These are phyloP conservation scores for Cyberlindnera suaveolens DNA, from an alignment of 805 yeast species.

Conservation along the genomic window DNA sequence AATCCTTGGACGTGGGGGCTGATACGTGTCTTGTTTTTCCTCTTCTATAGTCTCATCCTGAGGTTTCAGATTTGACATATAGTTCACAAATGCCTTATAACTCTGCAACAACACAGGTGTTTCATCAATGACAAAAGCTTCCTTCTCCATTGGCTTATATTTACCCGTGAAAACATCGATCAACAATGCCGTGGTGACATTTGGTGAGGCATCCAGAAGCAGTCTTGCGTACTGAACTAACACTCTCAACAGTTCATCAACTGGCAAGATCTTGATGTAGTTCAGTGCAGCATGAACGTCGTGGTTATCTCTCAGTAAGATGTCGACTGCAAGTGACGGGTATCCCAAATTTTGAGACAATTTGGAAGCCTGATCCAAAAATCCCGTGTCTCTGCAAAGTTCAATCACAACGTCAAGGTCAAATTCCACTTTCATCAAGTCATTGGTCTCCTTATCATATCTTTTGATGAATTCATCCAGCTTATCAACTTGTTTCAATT, in stretches of 20 bases:
- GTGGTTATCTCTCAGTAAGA: constrained; percentile 58
- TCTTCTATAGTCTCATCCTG: constrained; percentile 10
- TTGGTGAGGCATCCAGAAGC: constrained; percentile 62
- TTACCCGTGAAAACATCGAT: constrained; percentile 88
- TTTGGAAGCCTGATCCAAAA: constrained; percentile 56
- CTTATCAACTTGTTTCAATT: constrained; percentile 55
- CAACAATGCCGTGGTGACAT: constrained; percentile 73
- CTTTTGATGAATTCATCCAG: constrained; percentile 50
- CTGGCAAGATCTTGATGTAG: constrained; percentile 60
- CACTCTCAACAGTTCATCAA: constrained; percentile 72
- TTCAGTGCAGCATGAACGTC: constrained; percentile 54
- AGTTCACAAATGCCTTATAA: constrained; percentile 52
- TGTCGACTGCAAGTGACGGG: constrained; percentile 69
- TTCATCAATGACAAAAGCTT: constrained; percentile 14
- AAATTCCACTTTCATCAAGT: constrained; percentile 38
- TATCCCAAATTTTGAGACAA: constrained; percentile 68
- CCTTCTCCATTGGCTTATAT: constrained; percentile 41
- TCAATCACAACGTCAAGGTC: constrained; percentile 63
- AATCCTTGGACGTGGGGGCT: constrained; percentile 85
- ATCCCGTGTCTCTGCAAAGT: constrained; percentile 68
- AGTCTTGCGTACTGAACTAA: constrained; percentile 59
- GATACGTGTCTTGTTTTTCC: constrained; percentile 47
- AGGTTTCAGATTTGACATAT: constrained; percentile 34
- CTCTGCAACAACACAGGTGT: constrained; percentile 35
- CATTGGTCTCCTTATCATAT: constrained; percentile 29